phyloP scores from a whole-genome alignment of 140 eudicot species.

The Stevia rebaudiana region DNA sequence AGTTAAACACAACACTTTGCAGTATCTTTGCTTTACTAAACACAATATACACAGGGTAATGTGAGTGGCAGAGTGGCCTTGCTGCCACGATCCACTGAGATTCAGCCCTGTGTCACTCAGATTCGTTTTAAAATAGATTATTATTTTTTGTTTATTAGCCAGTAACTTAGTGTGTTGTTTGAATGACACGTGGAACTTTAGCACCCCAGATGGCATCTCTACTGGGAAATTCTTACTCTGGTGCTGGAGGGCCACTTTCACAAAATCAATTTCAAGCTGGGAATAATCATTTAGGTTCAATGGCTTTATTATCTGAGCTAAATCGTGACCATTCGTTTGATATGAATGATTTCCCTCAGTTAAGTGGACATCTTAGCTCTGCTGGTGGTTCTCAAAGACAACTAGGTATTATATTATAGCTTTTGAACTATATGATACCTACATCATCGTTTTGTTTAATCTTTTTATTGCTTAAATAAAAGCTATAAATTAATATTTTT shows the following conservation, averaged over 20 bases:
- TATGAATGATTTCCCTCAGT: slow-evolving; percentile 77
- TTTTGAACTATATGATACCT: neutral
- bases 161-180: slow-evolving; percentile 20
- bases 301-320: slow-evolving; percentile 61
- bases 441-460: slow-evolving; percentile 1
- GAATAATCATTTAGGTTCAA: slow-evolving; percentile 54
- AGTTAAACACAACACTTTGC: slow-evolving; percentile 5
- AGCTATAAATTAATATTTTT: neutral
- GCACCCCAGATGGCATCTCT: slow-evolving; percentile 82
- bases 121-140: too few species aligned
- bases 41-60: too few species aligned
- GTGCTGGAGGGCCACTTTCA: slow-evolving; percentile 63
- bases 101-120: too few species aligned
- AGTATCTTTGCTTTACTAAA: slow-evolving; percentile 1
- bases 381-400: slow-evolving; percentile 87
- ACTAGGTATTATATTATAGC: slow-evolving; percentile 45
- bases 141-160: neutral
- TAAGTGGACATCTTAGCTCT: slow-evolving; percentile 68
- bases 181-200: slow-evolving; percentile 39
- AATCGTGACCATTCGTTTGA: slow-evolving; percentile 79
- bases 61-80: too few species aligned
- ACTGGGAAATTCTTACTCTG: slow-evolving; percentile 70
- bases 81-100: too few species aligned
- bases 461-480: neutral
- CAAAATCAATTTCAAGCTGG: slow-evolving; percentile 73